phyloP scores from a whole-genome alignment of 1,139 yeast species.

The Sugiyamaella pinicola region DNA sequence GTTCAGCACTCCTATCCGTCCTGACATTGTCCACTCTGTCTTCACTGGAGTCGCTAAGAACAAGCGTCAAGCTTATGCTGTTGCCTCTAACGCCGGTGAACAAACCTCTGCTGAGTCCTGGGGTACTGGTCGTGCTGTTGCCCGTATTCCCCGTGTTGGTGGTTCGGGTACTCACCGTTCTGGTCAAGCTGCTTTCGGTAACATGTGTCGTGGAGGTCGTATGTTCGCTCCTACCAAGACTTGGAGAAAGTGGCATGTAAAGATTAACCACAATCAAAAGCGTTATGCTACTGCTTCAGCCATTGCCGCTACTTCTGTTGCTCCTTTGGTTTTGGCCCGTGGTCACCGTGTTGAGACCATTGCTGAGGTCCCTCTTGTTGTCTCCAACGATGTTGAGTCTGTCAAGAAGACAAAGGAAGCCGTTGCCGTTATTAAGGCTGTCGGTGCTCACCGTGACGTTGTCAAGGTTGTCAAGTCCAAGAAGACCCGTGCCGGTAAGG shows the following conservation, averaged over 20 bases:
- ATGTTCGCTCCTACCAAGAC: constrained; percentile 99
- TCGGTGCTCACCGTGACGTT: constrained; percentile 99
- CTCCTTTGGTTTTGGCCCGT: constrained; percentile 98
- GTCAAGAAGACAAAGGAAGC: constrained; percentile 98
- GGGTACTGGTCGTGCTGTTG: constrained; percentile 99
- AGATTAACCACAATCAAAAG: constrained; percentile 99
- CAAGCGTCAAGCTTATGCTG: constrained; percentile 99
- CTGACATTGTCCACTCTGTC: constrained; percentile 98
- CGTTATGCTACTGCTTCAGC: constrained; percentile 99
- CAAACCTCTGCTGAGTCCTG: constrained; percentile 99
- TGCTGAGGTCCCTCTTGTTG: constrained; percentile 98
- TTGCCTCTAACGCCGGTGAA: constrained; percentile 98
- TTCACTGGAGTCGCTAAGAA: constrained; percentile 98
- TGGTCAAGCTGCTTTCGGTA: constrained; percentile 99
- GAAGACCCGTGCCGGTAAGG: constrained; percentile 99
- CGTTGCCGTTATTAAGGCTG: constrained; percentile 95
- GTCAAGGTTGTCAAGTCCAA: constrained; percentile 97
- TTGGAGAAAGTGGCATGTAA: constrained; percentile 99
- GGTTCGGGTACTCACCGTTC: constrained; percentile 99
- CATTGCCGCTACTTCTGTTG: constrained; percentile 98
- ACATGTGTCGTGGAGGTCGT: constrained; percentile 99
- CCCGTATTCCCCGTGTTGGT: constrained; percentile 99
- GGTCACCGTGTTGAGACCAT: constrained; percentile 99
- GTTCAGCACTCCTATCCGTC: constrained; percentile 99
- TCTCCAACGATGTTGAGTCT: constrained; percentile 89